Conservation (phyloP, 2,329 filamentous ascomycete genomes). For the Chaetomium strumarium region DNA sequence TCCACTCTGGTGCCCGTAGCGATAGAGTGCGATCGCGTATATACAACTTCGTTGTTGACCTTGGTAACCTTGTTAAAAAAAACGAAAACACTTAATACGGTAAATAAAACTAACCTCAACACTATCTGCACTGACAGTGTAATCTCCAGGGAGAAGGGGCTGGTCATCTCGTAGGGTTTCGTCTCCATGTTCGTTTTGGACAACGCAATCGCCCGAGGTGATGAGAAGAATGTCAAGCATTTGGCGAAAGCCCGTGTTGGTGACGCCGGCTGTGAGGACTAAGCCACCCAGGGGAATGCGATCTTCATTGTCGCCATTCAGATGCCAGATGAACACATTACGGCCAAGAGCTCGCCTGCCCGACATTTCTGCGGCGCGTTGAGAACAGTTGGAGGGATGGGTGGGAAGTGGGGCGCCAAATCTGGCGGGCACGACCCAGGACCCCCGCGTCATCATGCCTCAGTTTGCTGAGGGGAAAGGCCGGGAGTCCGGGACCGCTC, state of each 20-base stretch:
- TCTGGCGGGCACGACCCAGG: no score
- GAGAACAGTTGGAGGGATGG: no score
- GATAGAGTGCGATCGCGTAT: conserved; percentile 1
- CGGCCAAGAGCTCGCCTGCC: not conserved
- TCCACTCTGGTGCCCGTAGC: not conserved
- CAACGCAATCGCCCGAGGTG: not conserved
- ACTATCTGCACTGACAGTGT: not conserved
- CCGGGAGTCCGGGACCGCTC: no score
- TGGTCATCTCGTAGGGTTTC: not conserved
- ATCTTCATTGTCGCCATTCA: not conserved
- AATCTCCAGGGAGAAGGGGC: conserved; percentile 1
- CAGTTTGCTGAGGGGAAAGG: no score
- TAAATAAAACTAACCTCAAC: conserved; percentile 1
- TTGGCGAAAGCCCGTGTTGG: not conserved
- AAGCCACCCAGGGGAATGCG: conserved; percentile 3
- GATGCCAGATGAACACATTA: not conserved
- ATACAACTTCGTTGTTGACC: conserved; percentile 2
- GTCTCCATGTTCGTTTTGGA: conserved; percentile 1
- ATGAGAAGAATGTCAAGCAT: conserved; percentile 2
- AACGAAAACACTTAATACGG: not conserved
- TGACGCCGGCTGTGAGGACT: not conserved
- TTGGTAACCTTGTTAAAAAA: conserved; percentile 1
- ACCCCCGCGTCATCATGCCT: no score
- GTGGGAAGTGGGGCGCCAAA: no score
- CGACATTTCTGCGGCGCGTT: not conserved